A percentile compares a stretch with the other conserved stretches of the same genome.
Evolutionary conservation across 306 rosid species (phyloP).

Genomic region (Quercus ilex): DNA sequence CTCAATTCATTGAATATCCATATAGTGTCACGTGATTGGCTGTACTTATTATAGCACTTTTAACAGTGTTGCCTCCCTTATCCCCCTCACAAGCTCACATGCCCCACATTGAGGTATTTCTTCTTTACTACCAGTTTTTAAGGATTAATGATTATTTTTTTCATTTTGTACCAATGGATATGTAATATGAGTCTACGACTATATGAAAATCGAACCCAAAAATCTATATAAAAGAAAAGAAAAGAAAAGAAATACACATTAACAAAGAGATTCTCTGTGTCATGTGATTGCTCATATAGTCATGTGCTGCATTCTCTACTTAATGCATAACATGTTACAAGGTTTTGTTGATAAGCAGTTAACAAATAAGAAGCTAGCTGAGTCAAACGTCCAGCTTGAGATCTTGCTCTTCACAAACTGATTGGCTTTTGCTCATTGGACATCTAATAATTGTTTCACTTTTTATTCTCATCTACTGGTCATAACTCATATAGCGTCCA

Average conservation of each 20-base stretch:
- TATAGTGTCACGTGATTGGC: conserved; percentile 41
- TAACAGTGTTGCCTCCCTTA: conserved; percentile 4
- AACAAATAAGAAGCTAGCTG: not conserved
- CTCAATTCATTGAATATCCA: conserved; percentile 34
- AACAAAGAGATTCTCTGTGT: not conserved
- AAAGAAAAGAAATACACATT: not conserved
- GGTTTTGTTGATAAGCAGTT: not conserved
- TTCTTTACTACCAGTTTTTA: not conserved
- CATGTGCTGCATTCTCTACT: conserved; percentile 12
- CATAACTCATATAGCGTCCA: not conserved
- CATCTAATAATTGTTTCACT: not conserved
- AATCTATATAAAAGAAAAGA: not conserved
- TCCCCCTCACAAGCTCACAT: conserved; percentile 23
- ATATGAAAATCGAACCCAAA: not conserved
- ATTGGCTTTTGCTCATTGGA: not conserved
- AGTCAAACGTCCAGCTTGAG: not conserved
- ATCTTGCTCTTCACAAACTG: not conserved
- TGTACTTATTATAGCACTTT: not conserved
- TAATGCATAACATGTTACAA: conserved; percentile 8
- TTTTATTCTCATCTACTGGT: not conserved
- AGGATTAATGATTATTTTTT: not conserved
- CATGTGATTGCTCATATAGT: not conserved
- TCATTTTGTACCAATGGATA: not conserved
- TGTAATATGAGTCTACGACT: not conserved
- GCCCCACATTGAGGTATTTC: conserved; percentile 21